Conservation (phyloP, 306 rosid genomes). For the Rosa persica region DNA sequence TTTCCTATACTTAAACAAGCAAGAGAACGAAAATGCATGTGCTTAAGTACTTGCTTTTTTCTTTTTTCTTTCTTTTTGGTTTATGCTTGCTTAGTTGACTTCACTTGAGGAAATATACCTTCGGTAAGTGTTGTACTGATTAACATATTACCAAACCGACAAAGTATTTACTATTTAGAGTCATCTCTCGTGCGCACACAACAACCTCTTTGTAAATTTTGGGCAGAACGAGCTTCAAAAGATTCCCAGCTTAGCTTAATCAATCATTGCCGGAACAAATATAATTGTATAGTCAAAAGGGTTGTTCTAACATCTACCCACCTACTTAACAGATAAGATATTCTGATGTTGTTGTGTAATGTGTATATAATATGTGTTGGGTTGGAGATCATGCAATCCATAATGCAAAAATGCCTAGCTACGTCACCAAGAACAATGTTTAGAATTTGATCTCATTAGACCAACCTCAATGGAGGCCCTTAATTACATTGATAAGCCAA, state of each 20-base stretch:
- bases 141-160: neutral
- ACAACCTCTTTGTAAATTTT: neutral
- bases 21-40: neutral
- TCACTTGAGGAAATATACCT: neutral
- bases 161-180: neutral
- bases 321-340: neutral
- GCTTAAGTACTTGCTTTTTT: neutral
- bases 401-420: neutral
- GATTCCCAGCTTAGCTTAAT: neutral
- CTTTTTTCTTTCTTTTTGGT: no score
- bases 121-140: neutral
- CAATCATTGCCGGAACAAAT: neutral
- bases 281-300: neutral
- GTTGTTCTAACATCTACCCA: neutral
- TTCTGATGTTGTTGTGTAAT: neutral
- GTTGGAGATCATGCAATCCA: neutral
- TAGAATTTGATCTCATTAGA: neutral
- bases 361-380: neutral
- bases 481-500: neutral
- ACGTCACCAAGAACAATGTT: neutral
- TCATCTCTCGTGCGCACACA: neutral
- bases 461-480: neutral
- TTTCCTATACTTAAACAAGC: neutral
- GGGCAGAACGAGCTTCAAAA: neutral
- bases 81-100: neutral